These are phyloP conservation scores for Nepenthes gracilis DNA, from an alignment of 148 eudicot genomes.

Conservation along the genomic window DNA sequence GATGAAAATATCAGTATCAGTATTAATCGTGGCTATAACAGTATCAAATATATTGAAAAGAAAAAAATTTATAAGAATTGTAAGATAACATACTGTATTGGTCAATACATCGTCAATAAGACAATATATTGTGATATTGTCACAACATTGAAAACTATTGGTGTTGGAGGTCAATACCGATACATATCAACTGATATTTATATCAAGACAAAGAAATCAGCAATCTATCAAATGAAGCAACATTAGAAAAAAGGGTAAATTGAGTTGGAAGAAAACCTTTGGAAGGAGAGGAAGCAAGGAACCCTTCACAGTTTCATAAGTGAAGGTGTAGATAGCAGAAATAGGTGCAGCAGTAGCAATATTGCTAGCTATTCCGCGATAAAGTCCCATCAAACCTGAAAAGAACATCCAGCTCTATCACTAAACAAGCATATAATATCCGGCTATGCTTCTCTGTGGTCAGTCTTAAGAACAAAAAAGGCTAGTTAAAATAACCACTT, in stretches of 20 bases:
- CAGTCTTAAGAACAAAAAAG: background rate
- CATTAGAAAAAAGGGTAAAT: background rate
- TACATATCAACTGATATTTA: too few species aligned
- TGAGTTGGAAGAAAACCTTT: constrained; percentile 28
- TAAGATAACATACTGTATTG: too few species aligned
- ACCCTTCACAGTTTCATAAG: constrained; percentile 86
- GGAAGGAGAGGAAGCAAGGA: constrained; percentile 69
- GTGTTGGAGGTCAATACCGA: too few species aligned
- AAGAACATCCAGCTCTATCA: background rate
- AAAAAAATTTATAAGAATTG: too few species aligned
- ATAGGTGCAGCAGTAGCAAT: constrained; percentile 91
- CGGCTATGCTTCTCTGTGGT: too few species aligned
- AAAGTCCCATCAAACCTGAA: constrained; percentile 74
- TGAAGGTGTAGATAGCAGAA: constrained; percentile 87
- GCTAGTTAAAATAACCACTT: background rate
- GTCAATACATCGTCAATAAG: too few species aligned
- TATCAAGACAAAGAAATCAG: background rate
- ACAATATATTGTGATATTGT: too few species aligned
- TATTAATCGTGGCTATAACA: too few species aligned
- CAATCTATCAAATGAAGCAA: background rate
- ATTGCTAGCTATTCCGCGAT: constrained; percentile 89
- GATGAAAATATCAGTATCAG: too few species aligned
- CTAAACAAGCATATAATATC: background rate
- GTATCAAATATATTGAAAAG: too few species aligned
- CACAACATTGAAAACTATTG: too few species aligned